Percentiles rank a stretch among this genome's conserved stretches.
Evolutionary conservation across 23 red algal species (phyloP).

Genomic region (Chondrus crispus): DNA sequence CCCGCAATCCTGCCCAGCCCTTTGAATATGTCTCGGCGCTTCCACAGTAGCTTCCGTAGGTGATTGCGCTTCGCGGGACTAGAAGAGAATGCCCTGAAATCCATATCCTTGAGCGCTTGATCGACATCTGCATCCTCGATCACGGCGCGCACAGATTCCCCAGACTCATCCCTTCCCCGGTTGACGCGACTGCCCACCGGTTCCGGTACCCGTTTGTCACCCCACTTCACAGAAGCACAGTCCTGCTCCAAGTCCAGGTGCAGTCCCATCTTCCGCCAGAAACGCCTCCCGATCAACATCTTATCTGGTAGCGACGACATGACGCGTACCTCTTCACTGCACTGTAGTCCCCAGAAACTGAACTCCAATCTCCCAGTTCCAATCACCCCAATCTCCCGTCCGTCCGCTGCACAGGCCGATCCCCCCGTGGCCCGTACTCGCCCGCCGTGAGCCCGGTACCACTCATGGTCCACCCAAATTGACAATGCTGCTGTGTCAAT

Average conservation of each 20-base stretch:
- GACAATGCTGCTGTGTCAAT: slow-evolving; percentile 23
- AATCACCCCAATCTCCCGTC: background rate
- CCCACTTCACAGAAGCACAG: background rate
- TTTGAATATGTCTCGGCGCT: background rate
- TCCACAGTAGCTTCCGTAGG: background rate
- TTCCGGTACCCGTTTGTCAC: background rate
- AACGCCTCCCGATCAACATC: background rate
- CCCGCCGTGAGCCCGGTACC: background rate
- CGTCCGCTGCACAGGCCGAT: background rate
- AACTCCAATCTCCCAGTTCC: background rate
- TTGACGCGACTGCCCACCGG: background rate
- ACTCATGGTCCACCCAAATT: background rate
- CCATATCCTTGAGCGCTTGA: background rate
- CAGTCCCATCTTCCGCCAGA: background rate
- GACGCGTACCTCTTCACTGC: background rate
- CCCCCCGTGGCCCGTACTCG: background rate
- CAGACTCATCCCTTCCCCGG: background rate
- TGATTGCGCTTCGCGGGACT: background rate
- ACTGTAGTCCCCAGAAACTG: background rate
- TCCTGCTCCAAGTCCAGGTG: background rate
- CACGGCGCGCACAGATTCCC: background rate
- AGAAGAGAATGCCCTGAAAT: background rate
- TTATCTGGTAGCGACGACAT: background rate
- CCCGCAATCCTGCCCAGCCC: background rate
- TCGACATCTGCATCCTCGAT: background rate